Base-by-base conservation (phyloP, 164 flowering plant genomes). In the Kalanchoe fedtschenkoi region DNA sequence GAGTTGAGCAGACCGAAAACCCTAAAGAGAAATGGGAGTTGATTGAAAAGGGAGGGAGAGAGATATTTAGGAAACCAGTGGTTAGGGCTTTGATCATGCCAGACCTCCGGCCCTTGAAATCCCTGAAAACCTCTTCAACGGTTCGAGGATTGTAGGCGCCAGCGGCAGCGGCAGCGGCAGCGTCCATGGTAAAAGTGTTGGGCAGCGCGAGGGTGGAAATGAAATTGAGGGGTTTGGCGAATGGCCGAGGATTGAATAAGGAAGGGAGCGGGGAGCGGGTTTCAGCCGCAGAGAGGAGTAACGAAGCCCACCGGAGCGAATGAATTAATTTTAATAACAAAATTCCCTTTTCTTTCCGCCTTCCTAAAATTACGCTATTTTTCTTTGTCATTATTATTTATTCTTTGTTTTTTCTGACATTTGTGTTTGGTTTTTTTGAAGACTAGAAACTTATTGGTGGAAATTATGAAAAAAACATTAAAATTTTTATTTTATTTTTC, bases 41-140 rank as follows among this genome's bases (percentile, higher is more conserved):
- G 26, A 35, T 29, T 63, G 4, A 24, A 61, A 51, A 43, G 10
- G 34, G 14, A 60, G 11, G 60, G 35, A 22, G 66, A 35, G 32
- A 61, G 21, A 41, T n/a, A n/a, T n/a, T 51, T 11, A 44, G 21
- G 26, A 56, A 6, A 81, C 86, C 86, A 8, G 67, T 72, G 61
- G 83, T 70, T 42, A 81, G 76, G 42, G 86, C 86, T 69, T 72
- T 79, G 65, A 81, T 70, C 69, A 81, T 60, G 63, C 76, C 85
- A 61, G 81, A 68, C 28, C 81, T 58, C 6, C 85, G 77, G 64
- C 80, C 81, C 70, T 74, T 81, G 69, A 81, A 77, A 64, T 81
- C 83, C 34, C 72, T 63, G 75, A 79, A 81, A 65, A 81, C 81
- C 61, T 81, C 81, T 39, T 78, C 83, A n/a, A 79, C 85, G 0